A percentile compares a stretch with the other conserved stretches of the same genome.
Conservation (phyloP, 495 filamentous ascomycete genomes). For the Hyaloscypha bicolor region DNA sequence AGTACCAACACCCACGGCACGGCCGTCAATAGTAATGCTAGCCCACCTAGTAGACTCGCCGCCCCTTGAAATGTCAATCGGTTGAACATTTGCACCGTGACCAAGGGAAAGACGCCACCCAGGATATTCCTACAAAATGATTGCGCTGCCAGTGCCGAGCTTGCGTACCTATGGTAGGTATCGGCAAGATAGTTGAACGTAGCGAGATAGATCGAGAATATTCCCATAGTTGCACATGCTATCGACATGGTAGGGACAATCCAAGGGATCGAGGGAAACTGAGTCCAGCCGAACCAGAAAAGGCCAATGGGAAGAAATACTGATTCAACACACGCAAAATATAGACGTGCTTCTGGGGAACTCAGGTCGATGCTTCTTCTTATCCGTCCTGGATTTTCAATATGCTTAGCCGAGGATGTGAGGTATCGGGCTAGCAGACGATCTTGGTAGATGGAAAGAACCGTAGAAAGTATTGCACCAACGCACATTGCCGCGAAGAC, state of each 20-base stretch:
- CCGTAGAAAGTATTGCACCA: conserved; percentile 67
- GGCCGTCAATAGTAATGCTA: conserved; percentile 69
- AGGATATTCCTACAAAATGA: conserved; percentile 83
- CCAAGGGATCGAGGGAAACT: conserved; percentile 69
- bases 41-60: conserved; percentile 73
- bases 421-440: conserved; percentile 31
- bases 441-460: conserved; percentile 76
- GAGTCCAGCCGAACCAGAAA: conserved; percentile 78
- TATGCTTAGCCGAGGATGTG: conserved; percentile 30
- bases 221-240: conserved; percentile 79
- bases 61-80: conserved; percentile 73
- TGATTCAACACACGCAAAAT: conserved; percentile 77
- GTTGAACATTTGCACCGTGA: conserved; percentile 71
- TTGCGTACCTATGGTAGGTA: conserved; percentile 81
- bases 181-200: conserved; percentile 97
- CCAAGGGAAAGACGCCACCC: conserved; percentile 79
- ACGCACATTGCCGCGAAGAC: conserved; percentile 76
- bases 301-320: conserved; percentile 65
- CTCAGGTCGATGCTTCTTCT: conserved; percentile 38
- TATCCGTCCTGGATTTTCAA: conserved; percentile 32
- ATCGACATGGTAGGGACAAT: conserved; percentile 75
- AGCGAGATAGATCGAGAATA: conserved; percentile 85
- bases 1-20: conserved; percentile 88
- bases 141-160: conserved; percentile 86
- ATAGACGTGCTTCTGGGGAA: conserved; percentile 78